Evolutionary conservation across 805 yeast species (phyloP), one percentile per base, ranked within the genome.

Genomic region (Candida vaughaniae): DNA sequence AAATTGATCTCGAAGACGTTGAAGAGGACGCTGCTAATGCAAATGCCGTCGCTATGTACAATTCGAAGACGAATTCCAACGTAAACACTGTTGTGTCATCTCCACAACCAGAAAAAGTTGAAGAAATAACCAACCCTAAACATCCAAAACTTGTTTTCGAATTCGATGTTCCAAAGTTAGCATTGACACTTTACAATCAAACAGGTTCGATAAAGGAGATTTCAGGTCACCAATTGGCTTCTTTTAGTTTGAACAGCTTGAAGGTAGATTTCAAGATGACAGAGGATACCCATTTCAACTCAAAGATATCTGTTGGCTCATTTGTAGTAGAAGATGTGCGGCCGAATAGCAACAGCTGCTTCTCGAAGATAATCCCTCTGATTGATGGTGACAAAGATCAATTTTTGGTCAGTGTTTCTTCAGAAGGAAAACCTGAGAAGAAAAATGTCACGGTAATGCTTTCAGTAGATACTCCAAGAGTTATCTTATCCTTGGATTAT

Each of bases 401-500:
- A 53, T 81, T 93, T 43, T 66, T 76, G 63, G 78, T 85, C 1
- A 66, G 69, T 14, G 66, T 75, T 0, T 48, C 61, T 0, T 67
- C 80, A 0, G 69, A 62, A 34, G 77, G 74, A 2, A 52, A 57
- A 3, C 60, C 54, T 2, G 56, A 47, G 14, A 56, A 49, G 29
- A 69, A 71, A 35, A 60, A 70, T 25, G 67, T 77, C 4, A 73
- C 77, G 15, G 51, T 62, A 0, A 71, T 80, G 51, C 53, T 84
- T 4, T 78, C 88, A 0, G 73, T 91, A 8, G 95, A 87, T 42
- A 84, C 82, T 43, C 97, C 97, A 0, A 77, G 75, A 39, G 73
- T 84, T 8, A 80, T 93, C 33, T 56, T 93, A 19, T 96, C 97
- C 0, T 64, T 93, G 47, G 98, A 90, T 53, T 90, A 87, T 57